A percentile compares a stretch with the other conserved stretches of the same genome.
Conservation (phyloP, 1,139 yeast species). For the Candida mesenterica region DNA sequence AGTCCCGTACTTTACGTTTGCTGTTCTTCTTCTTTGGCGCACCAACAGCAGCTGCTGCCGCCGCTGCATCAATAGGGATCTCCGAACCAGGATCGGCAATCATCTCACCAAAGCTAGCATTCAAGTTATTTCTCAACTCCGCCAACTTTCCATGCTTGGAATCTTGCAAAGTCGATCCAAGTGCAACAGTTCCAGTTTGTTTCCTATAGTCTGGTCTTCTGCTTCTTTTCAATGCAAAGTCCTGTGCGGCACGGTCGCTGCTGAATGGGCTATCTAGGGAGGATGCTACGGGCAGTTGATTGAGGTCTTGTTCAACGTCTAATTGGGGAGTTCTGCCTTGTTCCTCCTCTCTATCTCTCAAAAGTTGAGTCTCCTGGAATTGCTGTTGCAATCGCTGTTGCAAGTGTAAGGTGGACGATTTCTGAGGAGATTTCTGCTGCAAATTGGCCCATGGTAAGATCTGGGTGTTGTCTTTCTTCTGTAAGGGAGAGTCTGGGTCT, state of each 20-base stretch:
- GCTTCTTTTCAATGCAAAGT: constrained; percentile 39
- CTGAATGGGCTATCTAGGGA: not conserved
- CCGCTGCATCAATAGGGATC: constrained; percentile 1
- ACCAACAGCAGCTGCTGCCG: constrained; percentile 2
- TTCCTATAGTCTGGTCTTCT: constrained; percentile 44
- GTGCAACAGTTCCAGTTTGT: constrained; percentile 15
- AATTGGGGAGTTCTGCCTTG: constrained; percentile 5
- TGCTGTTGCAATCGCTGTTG: constrained; percentile 17
- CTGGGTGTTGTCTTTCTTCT: constrained; percentile 1
- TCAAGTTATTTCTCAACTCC: constrained; percentile 30
- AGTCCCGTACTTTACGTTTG: constrained; percentile 22
- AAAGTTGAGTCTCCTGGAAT: constrained; percentile 11
- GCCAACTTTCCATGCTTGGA: constrained; percentile 33
- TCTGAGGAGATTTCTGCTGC: constrained; percentile 5
- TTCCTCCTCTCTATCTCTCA: constrained; percentile 7
- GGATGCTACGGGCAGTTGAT: constrained; percentile 1
- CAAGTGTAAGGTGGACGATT: constrained; percentile 15
- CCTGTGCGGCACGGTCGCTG: constrained; percentile 13
- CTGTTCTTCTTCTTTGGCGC: constrained; percentile 5
- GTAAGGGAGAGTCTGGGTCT: constrained; percentile 3
- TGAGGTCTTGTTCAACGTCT: too few relatives aligned
- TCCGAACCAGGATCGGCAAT: constrained; percentile 5
- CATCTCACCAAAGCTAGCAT: constrained; percentile 13
- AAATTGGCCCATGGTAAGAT: constrained; percentile 6
- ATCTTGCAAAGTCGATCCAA: constrained; percentile 32